phyloP scores from a whole-genome alignment of 2,329 filamentous ascomycete species.

The Ustilaginoidea virens region DNA sequence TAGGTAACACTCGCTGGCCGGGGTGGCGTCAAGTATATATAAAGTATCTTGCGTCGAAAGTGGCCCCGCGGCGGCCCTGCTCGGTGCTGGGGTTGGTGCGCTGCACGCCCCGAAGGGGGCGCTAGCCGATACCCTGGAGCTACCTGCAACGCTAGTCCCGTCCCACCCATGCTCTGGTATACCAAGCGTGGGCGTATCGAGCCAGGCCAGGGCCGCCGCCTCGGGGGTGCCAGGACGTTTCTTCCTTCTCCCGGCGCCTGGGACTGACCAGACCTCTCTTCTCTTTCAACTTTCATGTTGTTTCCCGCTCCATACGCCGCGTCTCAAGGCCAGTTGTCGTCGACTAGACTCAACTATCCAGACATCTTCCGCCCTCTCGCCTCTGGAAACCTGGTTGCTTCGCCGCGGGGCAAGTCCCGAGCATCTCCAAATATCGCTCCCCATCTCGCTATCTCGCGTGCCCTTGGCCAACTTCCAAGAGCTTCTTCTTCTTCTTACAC shows the following conservation, averaged over 20 bases:
- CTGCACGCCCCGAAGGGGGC: conserved; percentile 2
- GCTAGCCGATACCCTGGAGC: conserved; percentile 11
- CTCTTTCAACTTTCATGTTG: conserved; percentile 20
- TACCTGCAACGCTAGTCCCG: conserved; percentile 16
- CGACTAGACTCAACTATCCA: too few relatives aligned
- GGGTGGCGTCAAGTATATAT: conserved; percentile 17
- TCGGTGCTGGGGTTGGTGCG: conserved; percentile 3
- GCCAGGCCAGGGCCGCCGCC: conserved; percentile 20
- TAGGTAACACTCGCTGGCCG: conserved; percentile 16
- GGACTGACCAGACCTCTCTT: conserved; percentile 17
- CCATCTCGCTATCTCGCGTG: neutral
- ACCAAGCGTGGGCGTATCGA: conserved; percentile 17
- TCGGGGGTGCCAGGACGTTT: conserved; percentile 22
- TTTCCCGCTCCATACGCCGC: conserved; percentile 14
- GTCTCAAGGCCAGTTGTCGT: conserved; percentile 12
- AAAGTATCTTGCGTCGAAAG: conserved; percentile 12
- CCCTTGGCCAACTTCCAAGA: too few relatives aligned
- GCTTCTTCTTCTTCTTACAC: too few relatives aligned
- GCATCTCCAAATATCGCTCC: too few relatives aligned
- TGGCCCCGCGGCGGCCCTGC: neutral
- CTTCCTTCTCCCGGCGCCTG: conserved; percentile 20
- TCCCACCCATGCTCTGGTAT: conserved; percentile 21
- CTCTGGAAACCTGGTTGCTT: too few relatives aligned
- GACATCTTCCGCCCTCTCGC: too few relatives aligned
- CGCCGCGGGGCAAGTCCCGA: too few relatives aligned